Evolutionary conservation across 2,329 filamentous ascomycete genomes (phyloP), one percentile per base, ranked within the genome.

Genomic region (Xylariaceae sp.): DNA sequence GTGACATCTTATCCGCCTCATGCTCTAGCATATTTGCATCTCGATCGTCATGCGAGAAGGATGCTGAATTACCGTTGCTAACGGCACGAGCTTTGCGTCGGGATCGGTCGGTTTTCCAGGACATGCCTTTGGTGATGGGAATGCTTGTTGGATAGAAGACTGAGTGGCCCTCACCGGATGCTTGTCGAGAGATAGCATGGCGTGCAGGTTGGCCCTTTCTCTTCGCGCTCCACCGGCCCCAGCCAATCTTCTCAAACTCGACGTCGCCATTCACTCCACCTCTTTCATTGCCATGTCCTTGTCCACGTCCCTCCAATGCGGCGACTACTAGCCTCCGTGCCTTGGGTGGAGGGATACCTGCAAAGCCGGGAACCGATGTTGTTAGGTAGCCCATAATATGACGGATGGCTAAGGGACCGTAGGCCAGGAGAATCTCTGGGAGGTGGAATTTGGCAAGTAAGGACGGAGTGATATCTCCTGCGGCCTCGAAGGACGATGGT

Each of bases 331-430:
- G 79, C 73, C 94, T 86, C 67, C 95, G 86, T 40, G 95, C 93
- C 79, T 96, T 96, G 57, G 91, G 89, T 52, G 92, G 91, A 23
- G 92, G 89, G 53, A 97, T 95, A 51, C 88, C 86, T 34, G 91
- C 91, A 73, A 96, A 98, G 60, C 94, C 95, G 23, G 95, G 94
- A 9, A 99, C 91, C 12, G 91, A 91, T 45, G 93, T 93, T 33
- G 92, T 96, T 69, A 99, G 82, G 76, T 96, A 94, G 64, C 91
- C 91, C 85, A 96, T 96, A 72, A 99, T 89, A 76, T 97, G 90
- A 68, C 94, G 90, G 74, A 99, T 97, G 49, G 95, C 92, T 74
- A 96, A 78, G 46, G 95, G 93, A 21, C 94, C 95, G 71, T 97
- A 90, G 71, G 88, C 87, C 61, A 97, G 82, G 71, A 99, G 82